phyloP scores from a whole-genome alignment of 768 basidiomycete species.

The Lanmaoa rubissima region DNA sequence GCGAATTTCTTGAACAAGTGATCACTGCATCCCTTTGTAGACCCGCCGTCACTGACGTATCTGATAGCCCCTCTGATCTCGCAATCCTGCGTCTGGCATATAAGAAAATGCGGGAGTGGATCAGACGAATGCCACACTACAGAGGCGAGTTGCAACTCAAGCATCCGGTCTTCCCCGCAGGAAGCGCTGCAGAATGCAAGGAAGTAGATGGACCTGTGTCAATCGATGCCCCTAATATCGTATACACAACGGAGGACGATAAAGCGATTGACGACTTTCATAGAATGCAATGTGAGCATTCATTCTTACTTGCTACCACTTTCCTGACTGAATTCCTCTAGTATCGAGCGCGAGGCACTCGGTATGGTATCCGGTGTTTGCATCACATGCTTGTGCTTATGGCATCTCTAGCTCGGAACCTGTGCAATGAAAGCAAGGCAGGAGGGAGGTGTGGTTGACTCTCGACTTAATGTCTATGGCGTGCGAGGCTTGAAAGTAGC shows the following conservation, averaged over 20 bases:
- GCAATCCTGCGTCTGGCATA: slow-evolving; percentile 27
- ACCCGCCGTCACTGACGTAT: background rate
- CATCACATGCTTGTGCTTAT: background rate
- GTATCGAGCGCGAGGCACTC: slow-evolving; percentile 35
- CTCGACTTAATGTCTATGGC: slow-evolving; percentile 62
- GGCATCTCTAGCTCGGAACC: slow-evolving; percentile 49
- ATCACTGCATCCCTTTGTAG: slow-evolving; percentile 4
- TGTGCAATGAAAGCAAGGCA: slow-evolving; percentile 66
- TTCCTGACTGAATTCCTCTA: slow-evolving; percentile 3
- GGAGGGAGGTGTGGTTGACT: slow-evolving; percentile 59
- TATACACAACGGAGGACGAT: slow-evolving; percentile 36
- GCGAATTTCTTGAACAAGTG: slow-evolving; percentile 47
- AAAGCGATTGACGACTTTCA: slow-evolving; percentile 31
- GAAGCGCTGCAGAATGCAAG: slow-evolving; percentile 28
- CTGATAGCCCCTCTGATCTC: slow-evolving; percentile 25
- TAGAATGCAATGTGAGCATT: slow-evolving; percentile 16
- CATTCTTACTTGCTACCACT: background rate
- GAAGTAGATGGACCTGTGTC: slow-evolving; percentile 18
- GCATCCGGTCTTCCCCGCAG: slow-evolving; percentile 19
- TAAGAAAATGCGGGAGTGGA: slow-evolving; percentile 27
- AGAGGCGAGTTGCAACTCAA: slow-evolving; percentile 31
- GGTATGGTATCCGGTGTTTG: slow-evolving; percentile 12
- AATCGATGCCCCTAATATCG: slow-evolving; percentile 29
- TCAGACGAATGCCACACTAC: slow-evolving; percentile 42
- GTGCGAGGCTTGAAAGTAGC: slow-evolving; percentile 57